A percentile compares a stretch with the other conserved stretches of the same genome.
These are phyloP conservation scores for Paramyrothecium roridum DNA, from an alignment of 2,329 filamentous ascomycete genomes.

Conservation along the genomic window DNA sequence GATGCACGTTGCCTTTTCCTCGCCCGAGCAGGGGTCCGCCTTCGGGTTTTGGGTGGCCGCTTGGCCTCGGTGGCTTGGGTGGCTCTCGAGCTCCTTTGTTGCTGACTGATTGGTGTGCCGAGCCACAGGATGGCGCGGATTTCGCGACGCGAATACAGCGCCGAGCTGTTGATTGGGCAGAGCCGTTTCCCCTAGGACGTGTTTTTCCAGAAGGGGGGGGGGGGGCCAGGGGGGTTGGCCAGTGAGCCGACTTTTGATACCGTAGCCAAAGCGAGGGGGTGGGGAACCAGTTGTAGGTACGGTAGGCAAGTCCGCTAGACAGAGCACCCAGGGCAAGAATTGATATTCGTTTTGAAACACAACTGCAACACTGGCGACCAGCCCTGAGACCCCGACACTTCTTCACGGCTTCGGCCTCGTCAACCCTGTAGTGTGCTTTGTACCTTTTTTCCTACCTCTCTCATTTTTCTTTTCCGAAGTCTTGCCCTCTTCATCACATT, in stretches of 20 bases:
- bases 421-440: too few relatives aligned
- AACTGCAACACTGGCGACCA: background rate
- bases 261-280: background rate
- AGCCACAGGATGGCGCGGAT: background rate
- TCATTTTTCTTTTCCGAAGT: too few relatives aligned
- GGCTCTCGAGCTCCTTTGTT: too few relatives aligned
- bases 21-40: background rate
- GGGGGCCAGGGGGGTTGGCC: too few relatives aligned
- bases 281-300: too few relatives aligned
- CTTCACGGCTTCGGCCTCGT: background rate
- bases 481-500: background rate
- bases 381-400: background rate
- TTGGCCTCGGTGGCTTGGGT: too few relatives aligned
- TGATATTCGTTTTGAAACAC: background rate
- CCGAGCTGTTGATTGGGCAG: background rate
- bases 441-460: background rate
- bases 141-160: background rate
- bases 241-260: background rate
- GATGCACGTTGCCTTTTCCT: constrained; percentile 29
- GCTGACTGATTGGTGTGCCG: background rate
- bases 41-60: background rate
- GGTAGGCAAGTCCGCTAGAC: constrained; percentile 1
- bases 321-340: background rate
- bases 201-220: background rate
- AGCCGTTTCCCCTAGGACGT: background rate